phyloP scores from a whole-genome alignment of 305 asterid genomes.

The Lippia alba region DNA sequence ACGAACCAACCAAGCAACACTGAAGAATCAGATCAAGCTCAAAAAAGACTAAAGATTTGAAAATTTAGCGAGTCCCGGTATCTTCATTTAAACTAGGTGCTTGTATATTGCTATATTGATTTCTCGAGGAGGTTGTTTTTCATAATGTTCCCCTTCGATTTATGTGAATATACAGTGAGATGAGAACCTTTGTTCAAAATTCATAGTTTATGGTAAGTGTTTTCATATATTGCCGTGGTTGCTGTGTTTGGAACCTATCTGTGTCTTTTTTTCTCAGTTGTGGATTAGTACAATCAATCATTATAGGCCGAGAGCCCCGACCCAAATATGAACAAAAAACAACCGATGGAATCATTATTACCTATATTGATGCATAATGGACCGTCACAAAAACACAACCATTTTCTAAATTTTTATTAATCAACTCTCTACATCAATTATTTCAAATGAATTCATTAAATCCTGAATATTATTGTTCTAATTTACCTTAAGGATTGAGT shows the following conservation, averaged over 20 bases:
- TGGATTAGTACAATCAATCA: neutral
- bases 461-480: too few species aligned
- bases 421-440: too few species aligned
- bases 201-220: too few species aligned
- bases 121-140: neutral
- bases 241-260: too few species aligned
- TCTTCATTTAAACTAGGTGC: neutral
- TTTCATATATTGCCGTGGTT: too few species aligned
- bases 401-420: too few species aligned
- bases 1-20: constrained; percentile 41
- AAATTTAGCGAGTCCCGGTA: neutral
- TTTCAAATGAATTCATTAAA: too few species aligned
- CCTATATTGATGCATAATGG: too few species aligned
- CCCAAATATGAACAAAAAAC: neutral
- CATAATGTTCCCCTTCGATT: neutral
- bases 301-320: neutral
- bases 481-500: too few species aligned
- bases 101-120: neutral
- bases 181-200: too few species aligned
- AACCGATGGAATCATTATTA: too few species aligned
- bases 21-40: constrained; percentile 57
- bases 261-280: neutral
- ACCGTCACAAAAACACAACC: too few species aligned
- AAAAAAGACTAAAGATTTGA: constrained; percentile 56
- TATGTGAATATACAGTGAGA: neutral